A percentile compares a stretch with the other conserved stretches of the same genome.
Evolutionary conservation across 2,329 filamentous ascomycete genomes (phyloP).

Genomic region (Berkeleyomyces basicola): DNA sequence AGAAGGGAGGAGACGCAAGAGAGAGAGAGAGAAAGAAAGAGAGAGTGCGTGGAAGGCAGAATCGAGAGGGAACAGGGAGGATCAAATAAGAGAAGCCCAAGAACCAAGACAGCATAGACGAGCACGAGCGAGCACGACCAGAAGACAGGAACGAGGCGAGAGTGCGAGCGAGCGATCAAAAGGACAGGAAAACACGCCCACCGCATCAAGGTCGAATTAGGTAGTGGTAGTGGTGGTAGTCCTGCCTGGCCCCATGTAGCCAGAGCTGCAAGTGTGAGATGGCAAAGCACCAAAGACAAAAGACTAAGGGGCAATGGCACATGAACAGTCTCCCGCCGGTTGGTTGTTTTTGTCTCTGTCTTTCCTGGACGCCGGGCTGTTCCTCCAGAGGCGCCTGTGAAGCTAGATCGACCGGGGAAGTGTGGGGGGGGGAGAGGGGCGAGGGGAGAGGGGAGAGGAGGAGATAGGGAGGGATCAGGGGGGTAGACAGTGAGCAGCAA

Average conservation of each 20-base stretch:
- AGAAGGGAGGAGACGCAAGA: not conserved
- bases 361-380: not conserved
- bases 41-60: not conserved
- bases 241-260: not conserved
- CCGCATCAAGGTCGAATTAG: not conserved
- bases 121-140: not conserved
- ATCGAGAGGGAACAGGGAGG: not conserved
- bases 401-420: constrained; percentile 6
- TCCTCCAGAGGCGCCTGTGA: not conserved
- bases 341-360: not conserved
- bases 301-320: not conserved
- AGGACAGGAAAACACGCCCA: not conserved
- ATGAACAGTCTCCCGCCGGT: not conserved
- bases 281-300: not conserved
- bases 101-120: not conserved
- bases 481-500: not conserved
- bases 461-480: not conserved
- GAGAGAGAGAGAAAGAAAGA: not conserved
- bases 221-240: not conserved
- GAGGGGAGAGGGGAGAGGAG: not conserved
- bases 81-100: not conserved
- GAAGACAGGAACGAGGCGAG: not conserved
- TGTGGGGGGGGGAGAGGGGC: not conserved
- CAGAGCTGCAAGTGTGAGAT: not conserved
- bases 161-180: not conserved